Evolutionary conservation across 1,284 basidiomycete species (phyloP), one percentile per base, ranked within the genome.

Genomic region (Gomphus bonarii): DNA sequence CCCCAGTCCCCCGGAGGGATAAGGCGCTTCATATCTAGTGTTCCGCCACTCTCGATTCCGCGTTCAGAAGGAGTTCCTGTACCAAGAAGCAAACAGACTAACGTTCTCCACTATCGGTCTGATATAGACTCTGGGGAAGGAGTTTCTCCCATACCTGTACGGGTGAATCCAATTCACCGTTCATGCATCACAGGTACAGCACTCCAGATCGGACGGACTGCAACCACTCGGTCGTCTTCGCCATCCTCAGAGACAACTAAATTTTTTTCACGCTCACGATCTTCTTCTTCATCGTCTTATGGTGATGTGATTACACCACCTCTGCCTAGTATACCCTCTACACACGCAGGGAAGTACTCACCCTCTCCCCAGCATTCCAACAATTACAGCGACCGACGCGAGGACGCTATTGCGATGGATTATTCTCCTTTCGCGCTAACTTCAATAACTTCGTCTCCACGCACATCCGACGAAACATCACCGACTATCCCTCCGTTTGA

Each of bases 141-240:
- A 16, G 1, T 25, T 10, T 18, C 33, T 22, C 11, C 49, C n/a
- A 28, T n/a, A 22, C 31, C n/a, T 25, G 36, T 14, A 36, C 55
- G 31, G 33, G 47, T 52, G 62, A 65, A 35, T 22, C 6, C 49
- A 28, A 18, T 14, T 36, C 49, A 36, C 28, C 49, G 49, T 1
- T 16, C 49, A 36, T 31, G 3, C 33, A 33, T 33, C 28, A 20
- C 49, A 4, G 20, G 31, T 50, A 57, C 54, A 63, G 51, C 61
- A 58, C 58, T 63, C 49, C 62, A 63, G 40, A 58, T 65, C 33
- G 69, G 68, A 11, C 72, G 70, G 1, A 75, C 73, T 59, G 69
- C 72, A 1, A 71, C 72, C 18, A 76, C 73, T 0, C 68, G 74
- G 0, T 80, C 81, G 0, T 81, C 84, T 0, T 82, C 82, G 0